phyloP scores from a whole-genome alignment of 495 filamentous ascomycete species.

The Aspergillus ellipticus region DNA sequence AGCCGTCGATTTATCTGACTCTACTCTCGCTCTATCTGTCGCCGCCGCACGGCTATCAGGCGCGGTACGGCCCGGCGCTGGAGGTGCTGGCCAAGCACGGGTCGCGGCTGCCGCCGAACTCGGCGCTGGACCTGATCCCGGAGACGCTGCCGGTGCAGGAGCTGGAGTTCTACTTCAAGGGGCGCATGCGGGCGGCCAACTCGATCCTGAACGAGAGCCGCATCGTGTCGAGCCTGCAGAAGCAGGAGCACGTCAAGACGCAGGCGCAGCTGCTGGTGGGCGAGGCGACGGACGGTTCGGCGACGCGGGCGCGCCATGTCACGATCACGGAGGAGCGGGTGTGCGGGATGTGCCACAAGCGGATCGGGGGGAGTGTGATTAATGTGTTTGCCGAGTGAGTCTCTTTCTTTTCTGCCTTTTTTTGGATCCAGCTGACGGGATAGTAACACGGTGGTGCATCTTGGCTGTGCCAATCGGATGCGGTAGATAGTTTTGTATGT shows the following conservation, averaged over 20 bases:
- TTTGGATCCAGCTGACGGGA: conserved; percentile 17
- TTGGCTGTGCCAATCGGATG: conserved; percentile 65
- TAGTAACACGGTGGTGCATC: conserved; percentile 71
- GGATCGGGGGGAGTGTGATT: conserved; percentile 85
- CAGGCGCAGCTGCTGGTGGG: conserved; percentile 67
- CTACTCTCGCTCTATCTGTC: conserved; percentile 86
- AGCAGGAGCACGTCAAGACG: conserved; percentile 65
- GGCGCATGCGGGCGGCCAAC: conserved; percentile 84
- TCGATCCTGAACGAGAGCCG: conserved; percentile 71
- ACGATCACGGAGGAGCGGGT: conserved; percentile 81
- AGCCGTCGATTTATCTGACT: conserved; percentile 81
- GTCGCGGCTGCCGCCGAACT: conserved; percentile 80
- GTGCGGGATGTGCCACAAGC: conserved; percentile 88
- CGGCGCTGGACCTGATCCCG: conserved; percentile 83
- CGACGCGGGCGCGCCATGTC: conserved; percentile 66
- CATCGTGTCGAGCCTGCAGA: conserved; percentile 69
- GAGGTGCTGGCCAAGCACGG: conserved; percentile 87
- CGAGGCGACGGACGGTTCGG: conserved; percentile 50
- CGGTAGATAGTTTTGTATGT: conserved; percentile 16
- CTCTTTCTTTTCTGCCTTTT: neutral
- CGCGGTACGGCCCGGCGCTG: conserved; percentile 75
- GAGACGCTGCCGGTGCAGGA: conserved; percentile 69
- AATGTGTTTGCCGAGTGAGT: conserved; percentile 66
- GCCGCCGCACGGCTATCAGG: conserved; percentile 69
- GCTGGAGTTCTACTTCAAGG: conserved; percentile 87